Evolutionary conservation across 768 basidiomycete species (phyloP), one percentile per base, ranked within the genome.

Genomic region (Ramaria sp.): DNA sequence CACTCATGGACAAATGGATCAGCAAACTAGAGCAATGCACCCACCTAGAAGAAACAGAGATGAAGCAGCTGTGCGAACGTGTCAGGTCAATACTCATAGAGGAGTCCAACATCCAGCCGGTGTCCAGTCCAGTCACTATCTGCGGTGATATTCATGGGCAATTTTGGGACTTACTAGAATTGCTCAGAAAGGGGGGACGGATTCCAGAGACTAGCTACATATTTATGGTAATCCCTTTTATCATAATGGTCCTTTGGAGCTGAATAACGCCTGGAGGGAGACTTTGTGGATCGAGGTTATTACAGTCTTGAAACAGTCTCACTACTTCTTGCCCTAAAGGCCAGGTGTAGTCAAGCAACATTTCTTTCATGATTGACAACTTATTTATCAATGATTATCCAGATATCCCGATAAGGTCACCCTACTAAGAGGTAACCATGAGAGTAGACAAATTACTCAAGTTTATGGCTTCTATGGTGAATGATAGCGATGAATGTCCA

Each of bases 61-160:
- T 99, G 81, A 95, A 93, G 66, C 72, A 83, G 41, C 82, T 99
- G 48, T 98, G 95, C 74, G 80, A 91, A 56, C 81, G 84, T 57
- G 93, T 97, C 20, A 82, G 90, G 49, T 78, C 83, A 47, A 84
- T 94, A 47, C 78, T 96, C 36, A 83, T 97, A 66, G 95, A 99
- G 67, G 95, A 99, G 67, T 92, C 87, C 53, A 99, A 98, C 66
- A 94, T 98, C 55, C 93, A 97, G 64, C 94, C 94, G 30, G 90
- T 99, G 51, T 88, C 88, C 32, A 88, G 81, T 59, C 95, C 95
- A 0, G 95, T 97, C 36, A 97, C 95, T 28, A 86, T 91, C 60
- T 90, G 88, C 64, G 94, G 94, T 28, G 94, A 97, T 65, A 95
- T 98, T 50, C 94, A 98, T 62, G 94, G 94, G 24, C 95, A 98